Conservation (phyloP, 129 eudicot species). For the Arctium minus region DNA sequence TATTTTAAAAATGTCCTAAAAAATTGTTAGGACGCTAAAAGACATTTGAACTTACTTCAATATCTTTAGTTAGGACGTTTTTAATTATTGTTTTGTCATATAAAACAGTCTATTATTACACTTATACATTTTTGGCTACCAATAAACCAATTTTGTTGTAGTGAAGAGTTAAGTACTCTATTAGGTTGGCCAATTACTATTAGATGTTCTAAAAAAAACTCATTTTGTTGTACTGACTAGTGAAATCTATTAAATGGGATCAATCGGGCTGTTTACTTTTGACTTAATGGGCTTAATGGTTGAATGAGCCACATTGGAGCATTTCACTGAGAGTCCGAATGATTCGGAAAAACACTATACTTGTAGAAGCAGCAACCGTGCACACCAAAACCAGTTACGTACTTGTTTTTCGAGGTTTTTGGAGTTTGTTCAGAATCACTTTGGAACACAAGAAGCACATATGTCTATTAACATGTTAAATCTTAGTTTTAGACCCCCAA, state of each 20-base stretch:
- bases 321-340: background rate
- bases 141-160: too few relatives aligned
- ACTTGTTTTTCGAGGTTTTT: constrained; percentile 7
- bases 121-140: background rate
- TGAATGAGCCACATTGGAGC: background rate
- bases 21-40: too few relatives aligned
- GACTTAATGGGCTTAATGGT: background rate
- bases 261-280: background rate
- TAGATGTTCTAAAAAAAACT: background rate
- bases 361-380: constrained; percentile 34
- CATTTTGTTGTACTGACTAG: background rate
- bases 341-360: background rate
- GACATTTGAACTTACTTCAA: too few relatives aligned
- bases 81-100: too few relatives aligned
- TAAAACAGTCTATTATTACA: background rate
- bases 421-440: constrained; percentile 13
- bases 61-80: too few relatives aligned
- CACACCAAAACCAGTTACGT: constrained; percentile 36
- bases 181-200: background rate
- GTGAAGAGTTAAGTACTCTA: background rate
- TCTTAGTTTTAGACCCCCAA: too few relatives aligned
- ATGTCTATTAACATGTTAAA: too few relatives aligned
- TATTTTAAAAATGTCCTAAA: too few relatives aligned
- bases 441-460: constrained; percentile 16
- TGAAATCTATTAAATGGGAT: background rate